These are phyloP conservation scores for Fraxinus pennsylvanica DNA, from an alignment of 257 asterid genomes.

Conservation along the genomic window DNA sequence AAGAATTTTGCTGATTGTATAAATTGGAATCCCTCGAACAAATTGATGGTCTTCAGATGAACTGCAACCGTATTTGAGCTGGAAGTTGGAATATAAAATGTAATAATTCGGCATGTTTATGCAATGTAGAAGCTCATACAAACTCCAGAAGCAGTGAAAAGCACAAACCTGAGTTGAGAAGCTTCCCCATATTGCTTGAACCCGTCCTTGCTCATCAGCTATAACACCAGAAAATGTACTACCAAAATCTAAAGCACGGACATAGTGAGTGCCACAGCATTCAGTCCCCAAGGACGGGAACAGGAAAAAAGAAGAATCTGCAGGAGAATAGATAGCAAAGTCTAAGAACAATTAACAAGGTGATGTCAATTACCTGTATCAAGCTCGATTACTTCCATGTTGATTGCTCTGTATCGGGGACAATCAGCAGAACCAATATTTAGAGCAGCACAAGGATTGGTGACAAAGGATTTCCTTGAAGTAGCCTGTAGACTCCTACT, in stretches of 20 bases:
- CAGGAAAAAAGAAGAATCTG: constrained; percentile 18
- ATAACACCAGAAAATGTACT: constrained; percentile 96
- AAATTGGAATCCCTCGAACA: constrained; percentile 90
- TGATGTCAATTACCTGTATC: constrained; percentile 66
- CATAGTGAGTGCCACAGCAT: constrained; percentile 23
- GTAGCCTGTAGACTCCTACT: constrained; percentile 95
- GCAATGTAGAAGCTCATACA: constrained; percentile 23
- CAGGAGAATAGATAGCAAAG: background rate
- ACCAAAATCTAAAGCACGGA: constrained; percentile 73
- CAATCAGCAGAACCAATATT: constrained; percentile 89
- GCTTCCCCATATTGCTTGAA: constrained; percentile 54
- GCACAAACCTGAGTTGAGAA: constrained; percentile 77
- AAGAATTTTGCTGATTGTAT: constrained; percentile 72
- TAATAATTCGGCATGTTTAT: constrained; percentile 27
- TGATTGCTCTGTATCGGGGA: constrained; percentile 95
- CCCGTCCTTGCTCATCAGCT: constrained; percentile 93
- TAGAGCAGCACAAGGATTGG: constrained; percentile 91
- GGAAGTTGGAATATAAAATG: constrained; percentile 36
- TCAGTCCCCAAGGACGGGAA: constrained; percentile 21
- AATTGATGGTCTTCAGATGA: constrained; percentile 94
- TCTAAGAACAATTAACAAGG: constrained; percentile 10
- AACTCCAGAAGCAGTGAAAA: constrained; percentile 30
- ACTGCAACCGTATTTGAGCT: constrained; percentile 82
- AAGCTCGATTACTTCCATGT: constrained; percentile 97
- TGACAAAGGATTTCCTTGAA: constrained; percentile 89